These are phyloP conservation scores for Lentinula boryana DNA, from an alignment of 768 basidiomycete species.

Conservation along the genomic window DNA sequence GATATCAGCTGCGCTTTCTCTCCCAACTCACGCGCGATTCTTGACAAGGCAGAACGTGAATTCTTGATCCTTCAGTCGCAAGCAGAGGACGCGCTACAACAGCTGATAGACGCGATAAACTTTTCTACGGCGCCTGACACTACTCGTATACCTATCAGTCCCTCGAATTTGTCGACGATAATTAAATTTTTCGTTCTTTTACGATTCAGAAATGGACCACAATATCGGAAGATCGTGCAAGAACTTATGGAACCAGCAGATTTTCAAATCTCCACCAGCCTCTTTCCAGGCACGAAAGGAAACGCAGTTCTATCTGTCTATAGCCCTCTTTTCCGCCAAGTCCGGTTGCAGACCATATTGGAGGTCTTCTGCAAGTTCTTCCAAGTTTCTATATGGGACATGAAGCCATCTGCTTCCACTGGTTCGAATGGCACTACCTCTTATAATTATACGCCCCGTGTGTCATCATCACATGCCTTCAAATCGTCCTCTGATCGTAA, in stretches of 20 bases:
- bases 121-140: conserved; percentile 12
- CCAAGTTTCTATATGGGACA: conserved; percentile 11
- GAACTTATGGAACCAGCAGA: conserved; percentile 19
- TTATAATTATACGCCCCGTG: not conserved
- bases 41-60: conserved; percentile 35
- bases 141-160: conserved; percentile 21
- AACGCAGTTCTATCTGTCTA: conserved; percentile 14
- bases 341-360: not conserved
- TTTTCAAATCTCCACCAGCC: conserved; percentile 12
- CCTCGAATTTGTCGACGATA: conserved; percentile 27
- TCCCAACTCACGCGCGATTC: conserved; percentile 26
- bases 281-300: conserved; percentile 19
- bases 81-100: conserved; percentile 31
- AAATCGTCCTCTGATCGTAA: not conserved
- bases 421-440: conserved; percentile 12
- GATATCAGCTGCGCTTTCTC: conserved; percentile 32
- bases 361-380: conserved; percentile 20
- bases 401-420: conserved; percentile 1
- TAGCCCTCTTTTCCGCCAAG: conserved; percentile 6
- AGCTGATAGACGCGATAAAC: conserved; percentile 27
- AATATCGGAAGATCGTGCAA: conserved; percentile 34
- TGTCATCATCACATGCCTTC: not conserved
- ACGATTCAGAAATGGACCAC: conserved; percentile 49
- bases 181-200: conserved; percentile 49
- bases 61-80: conserved; percentile 38